Base-by-base conservation (phyloP, 2,329 filamentous ascomycete species). In the Fusarium sp. region DNA sequence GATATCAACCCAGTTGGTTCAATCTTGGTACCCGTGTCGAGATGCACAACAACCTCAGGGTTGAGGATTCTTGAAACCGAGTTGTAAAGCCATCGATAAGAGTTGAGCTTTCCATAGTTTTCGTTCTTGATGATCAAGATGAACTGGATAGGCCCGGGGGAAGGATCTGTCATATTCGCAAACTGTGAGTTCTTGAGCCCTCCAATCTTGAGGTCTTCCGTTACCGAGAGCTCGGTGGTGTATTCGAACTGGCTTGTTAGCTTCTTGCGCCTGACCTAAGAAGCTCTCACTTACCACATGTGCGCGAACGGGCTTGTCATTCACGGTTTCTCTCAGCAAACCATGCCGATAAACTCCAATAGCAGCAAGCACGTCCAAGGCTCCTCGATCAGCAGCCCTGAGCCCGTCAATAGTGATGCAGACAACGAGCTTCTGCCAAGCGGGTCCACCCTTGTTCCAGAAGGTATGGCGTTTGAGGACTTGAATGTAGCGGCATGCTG, bases 351-450 rank as follows among this genome's bases (percentile, higher is more conserved):
- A 98, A 73, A 98, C 89, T 87, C 96, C 96, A 76, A 98, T 87
- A 15, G 95, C 98, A 37, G 96, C 96, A 70, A 98, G 88, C 52
- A 98, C 89, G 82, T 98, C 96, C 54, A 98, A 88, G 5, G 93
- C 94, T 80, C 95, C 94, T 88, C 98, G 98, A 88, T 98, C 95
- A 74, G 94, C 95, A 83, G 97, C 96, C 78, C 97, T 95, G 80
- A 98, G 96, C 88, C 96, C 96, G 82, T 98, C 96, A 79, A 98
- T 98, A 68, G 98, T 94, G 74, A 98, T 87, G 82, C 94, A 97
- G 67, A 98, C 96, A 30, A 98, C 96, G 80, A 98, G 98, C 87
- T 98, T 98, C 82, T 98, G 95, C 96, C 96, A 98, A 62, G 96
- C 96, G 5, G 96, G 96, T 66, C 96, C 96, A 77, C 95, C 95